phyloP scores from a whole-genome alignment of 768 basidiomycete species.

The Omphalotus guepiniiformis region DNA sequence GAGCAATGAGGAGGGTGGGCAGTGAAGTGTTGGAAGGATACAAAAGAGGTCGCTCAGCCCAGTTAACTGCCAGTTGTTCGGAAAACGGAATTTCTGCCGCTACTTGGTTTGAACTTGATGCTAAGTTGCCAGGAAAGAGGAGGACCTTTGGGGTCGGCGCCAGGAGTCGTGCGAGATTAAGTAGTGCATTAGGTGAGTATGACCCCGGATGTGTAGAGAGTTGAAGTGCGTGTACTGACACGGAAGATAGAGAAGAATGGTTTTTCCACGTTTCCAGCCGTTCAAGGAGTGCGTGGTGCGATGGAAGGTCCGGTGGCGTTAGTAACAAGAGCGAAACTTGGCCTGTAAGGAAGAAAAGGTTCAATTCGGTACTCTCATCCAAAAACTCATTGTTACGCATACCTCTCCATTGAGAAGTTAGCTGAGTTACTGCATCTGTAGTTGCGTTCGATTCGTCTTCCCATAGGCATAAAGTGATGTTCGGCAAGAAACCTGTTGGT shows the following conservation, averaged over 20 bases:
- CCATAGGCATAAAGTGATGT: neutral
- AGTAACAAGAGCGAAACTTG: neutral
- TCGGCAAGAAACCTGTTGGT: neutral
- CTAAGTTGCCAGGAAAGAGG: constrained; percentile 46
- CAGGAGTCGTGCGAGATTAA: constrained; percentile 63
- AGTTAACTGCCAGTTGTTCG: constrained; percentile 4
- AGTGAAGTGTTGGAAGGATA: constrained; percentile 36
- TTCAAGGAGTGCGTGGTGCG: neutral
- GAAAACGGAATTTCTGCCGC: constrained; percentile 4
- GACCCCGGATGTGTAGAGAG: constrained; percentile 2
- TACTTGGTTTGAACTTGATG: constrained; percentile 14
- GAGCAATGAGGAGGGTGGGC: constrained; percentile 41
- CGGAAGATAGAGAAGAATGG: neutral
- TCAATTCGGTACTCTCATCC: neutral
- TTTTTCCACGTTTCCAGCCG: neutral
- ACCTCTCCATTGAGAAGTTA: constrained; percentile 1
- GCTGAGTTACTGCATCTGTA: neutral
- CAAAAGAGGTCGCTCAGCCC: constrained; percentile 25
- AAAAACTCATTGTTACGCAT: neutral
- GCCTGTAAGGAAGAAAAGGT: neutral
- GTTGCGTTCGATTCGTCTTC: neutral
- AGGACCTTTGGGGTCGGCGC: constrained; percentile 43
- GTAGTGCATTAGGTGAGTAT: constrained; percentile 44
- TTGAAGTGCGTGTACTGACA: constrained; percentile 5
- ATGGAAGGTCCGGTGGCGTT: neutral